Evolutionary conservation across 768 basidiomycete species (phyloP), one percentile per base, ranked within the genome.

Genomic region (Punctularia strigosozonata): DNA sequence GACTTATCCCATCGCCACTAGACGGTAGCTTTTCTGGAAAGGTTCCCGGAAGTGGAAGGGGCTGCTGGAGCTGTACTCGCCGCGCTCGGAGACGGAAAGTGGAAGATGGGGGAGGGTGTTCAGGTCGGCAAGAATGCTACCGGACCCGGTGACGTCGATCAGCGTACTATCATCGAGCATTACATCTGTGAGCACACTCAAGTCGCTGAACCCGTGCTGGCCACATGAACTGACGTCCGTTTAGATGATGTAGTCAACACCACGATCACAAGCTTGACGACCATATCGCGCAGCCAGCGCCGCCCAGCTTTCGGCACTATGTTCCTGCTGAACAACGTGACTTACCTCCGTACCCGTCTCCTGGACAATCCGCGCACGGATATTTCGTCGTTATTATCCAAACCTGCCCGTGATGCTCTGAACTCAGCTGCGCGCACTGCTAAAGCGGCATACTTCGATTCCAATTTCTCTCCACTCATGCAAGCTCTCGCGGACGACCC

Each of bases 71-170:
- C 80, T 1, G 76, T 78, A 0, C 60, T 89, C 25, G 53, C 75
- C 28, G 71, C 76, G 2, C 69, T 90, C 1, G 87, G 87, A 0
- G 86, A 90, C 43, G 87, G 87, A 7, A 89, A 89, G 46, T 89
- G 87, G 87, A 84, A 75, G 58, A 89, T 90, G 86, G 87, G 87
- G 4, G 84, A 85, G 43, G 85, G 84, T 4, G 67, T 83, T 17
- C 67, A 69, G 47, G 74, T 80, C 5, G 72, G 71, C 7, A 75
- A 73, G 47, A 53, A 51, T 2, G 44, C 56, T 5, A 71, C n/a
- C n/a, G n/a, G 72, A 39, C 46, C 60, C 1, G 63, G 61, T 4
- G 78, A 75, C 22, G 65, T 64, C 7, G 77, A 77, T 40, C 76
- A 80, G 48, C 60, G 58, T 26, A 59, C 67, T 14, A 64, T 89